A percentile compares a stretch with the other conserved stretches of the same genome.
phyloP scores from a whole-genome alignment of 176 grass and related monocot species.

The Phragmites australis region DNA sequence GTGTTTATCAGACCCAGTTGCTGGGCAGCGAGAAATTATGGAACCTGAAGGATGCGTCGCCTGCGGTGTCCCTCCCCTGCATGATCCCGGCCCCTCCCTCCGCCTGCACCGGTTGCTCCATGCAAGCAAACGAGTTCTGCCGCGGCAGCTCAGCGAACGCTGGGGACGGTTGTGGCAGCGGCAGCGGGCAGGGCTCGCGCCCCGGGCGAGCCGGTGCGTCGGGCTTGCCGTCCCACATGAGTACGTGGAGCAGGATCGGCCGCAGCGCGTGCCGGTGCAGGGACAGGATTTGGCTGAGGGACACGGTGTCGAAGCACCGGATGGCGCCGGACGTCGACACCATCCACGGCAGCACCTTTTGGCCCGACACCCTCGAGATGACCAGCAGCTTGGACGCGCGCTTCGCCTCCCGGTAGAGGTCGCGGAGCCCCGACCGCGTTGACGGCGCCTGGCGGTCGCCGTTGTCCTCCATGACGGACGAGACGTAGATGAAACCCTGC shows the following conservation, averaged over 20 bases:
- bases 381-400: constrained; percentile 74
- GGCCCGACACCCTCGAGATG: constrained; percentile 81
- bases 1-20: constrained; percentile 73
- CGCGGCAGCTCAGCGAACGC: constrained; percentile 47
- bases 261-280: constrained; percentile 83
- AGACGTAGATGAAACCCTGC: constrained; percentile 91
- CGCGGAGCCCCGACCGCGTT: constrained; percentile 84
- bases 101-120: constrained; percentile 7
- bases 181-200: constrained; percentile 17
- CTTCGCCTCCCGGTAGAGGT: constrained; percentile 74
- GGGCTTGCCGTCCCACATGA: constrained; percentile 66
- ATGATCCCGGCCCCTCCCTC: constrained; percentile 38
- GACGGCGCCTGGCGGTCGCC: constrained; percentile 51
- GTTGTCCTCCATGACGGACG: constrained; percentile 73
- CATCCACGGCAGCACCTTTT: constrained; percentile 86
- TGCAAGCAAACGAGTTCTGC: constrained; percentile 55
- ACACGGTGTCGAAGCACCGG: constrained; percentile 95
- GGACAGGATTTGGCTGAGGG: constrained; percentile 91
- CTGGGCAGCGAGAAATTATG: constrained; percentile 77
- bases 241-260: constrained; percentile 78
- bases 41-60: constrained; percentile 78
- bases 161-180: constrained; percentile 35
- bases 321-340: constrained; percentile 78
- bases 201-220: neutral
- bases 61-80: constrained; percentile 77